Evolutionary conservation across 345 rosid species (phyloP).

Genomic region (Linum tenue): DNA sequence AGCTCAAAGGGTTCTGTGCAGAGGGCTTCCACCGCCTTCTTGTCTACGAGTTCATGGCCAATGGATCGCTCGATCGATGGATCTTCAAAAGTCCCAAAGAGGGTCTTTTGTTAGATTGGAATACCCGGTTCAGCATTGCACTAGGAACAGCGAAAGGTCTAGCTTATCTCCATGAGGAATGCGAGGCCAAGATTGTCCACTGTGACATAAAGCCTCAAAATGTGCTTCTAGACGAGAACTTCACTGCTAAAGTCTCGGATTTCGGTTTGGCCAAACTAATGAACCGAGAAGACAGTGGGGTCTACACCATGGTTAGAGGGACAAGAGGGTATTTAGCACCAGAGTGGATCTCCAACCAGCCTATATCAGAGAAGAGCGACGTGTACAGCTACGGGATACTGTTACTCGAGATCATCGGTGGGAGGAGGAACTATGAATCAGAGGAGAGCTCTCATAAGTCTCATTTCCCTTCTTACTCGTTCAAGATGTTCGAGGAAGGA

Average conservation of each 20-base stretch:
- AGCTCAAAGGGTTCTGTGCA: constrained; percentile 46
- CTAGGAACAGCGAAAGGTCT: constrained; percentile 38
- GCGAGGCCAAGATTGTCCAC: constrained; percentile 40
- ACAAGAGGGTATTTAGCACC: constrained; percentile 64
- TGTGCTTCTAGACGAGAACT: constrained; percentile 38
- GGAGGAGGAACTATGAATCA: constrained; percentile 34
- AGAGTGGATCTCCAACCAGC: constrained; percentile 45
- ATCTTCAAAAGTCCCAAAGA: constrained; percentile 24
- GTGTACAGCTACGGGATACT: constrained; percentile 50
- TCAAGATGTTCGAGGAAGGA: constrained; percentile 43
- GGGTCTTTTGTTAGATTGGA: constrained; percentile 26
- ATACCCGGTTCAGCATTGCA: constrained; percentile 35
- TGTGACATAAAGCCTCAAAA: constrained; percentile 46
- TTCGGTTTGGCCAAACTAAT: constrained; percentile 46
- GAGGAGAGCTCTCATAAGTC: constrained; percentile 26
- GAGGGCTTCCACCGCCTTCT: constrained; percentile 47
- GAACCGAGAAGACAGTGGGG: constrained; percentile 40
- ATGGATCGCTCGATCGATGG: constrained; percentile 42
- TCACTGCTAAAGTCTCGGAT: constrained; percentile 40
- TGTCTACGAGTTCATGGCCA: constrained; percentile 48
- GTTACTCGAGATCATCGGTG: constrained; percentile 47
- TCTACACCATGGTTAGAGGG: constrained; percentile 39
- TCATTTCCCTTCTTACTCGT: constrained; percentile 38
- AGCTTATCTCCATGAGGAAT: constrained; percentile 47
- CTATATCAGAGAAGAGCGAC: constrained; percentile 47